Evolutionary conservation across 2,329 filamentous ascomycete species (phyloP).

Genomic region (Colletotrichum sublineola): DNA sequence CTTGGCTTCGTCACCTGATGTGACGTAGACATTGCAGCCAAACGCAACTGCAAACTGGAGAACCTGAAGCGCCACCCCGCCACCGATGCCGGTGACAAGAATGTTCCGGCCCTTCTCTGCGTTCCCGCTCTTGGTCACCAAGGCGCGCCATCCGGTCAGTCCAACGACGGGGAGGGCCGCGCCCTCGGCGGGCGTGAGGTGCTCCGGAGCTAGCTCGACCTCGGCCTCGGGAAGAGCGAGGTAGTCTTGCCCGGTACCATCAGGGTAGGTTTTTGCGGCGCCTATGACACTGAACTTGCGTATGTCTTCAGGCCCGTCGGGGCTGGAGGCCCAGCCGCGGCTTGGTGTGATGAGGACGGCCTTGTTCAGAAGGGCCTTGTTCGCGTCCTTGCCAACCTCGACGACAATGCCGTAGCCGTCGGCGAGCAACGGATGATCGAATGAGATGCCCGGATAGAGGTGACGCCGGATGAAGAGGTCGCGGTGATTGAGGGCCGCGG

Average conservation of each 20-base stretch:
- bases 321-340: slow-evolving; percentile 79
- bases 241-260: slow-evolving; percentile 82
- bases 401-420: slow-evolving; percentile 86
- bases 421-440: slow-evolving; percentile 81
- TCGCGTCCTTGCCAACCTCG: slow-evolving; percentile 66
- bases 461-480: slow-evolving; percentile 95
- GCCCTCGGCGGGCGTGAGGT: slow-evolving; percentile 80
- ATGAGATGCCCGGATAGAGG: slow-evolving; percentile 88
- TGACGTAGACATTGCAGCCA: slow-evolving; percentile 86
- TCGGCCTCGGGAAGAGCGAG: slow-evolving; percentile 78
- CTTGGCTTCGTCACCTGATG: slow-evolving; percentile 80
- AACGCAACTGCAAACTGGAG: slow-evolving; percentile 83
- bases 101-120: slow-evolving; percentile 77
- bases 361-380: slow-evolving; percentile 65
- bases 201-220: slow-evolving; percentile 80
- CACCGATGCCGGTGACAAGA: slow-evolving; percentile 91
- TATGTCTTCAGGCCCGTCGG: slow-evolving; percentile 78
- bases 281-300: slow-evolving; percentile 75
- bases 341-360: slow-evolving; percentile 84
- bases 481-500: slow-evolving; percentile 91
- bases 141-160: slow-evolving; percentile 87
- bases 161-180: slow-evolving; percentile 89
- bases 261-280: slow-evolving; percentile 72
- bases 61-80: slow-evolving; percentile 87
- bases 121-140: slow-evolving; percentile 82